Evolutionary conservation across 2,329 filamentous ascomycete genomes (phyloP).

Genomic region (Nakataea oryzae): DNA sequence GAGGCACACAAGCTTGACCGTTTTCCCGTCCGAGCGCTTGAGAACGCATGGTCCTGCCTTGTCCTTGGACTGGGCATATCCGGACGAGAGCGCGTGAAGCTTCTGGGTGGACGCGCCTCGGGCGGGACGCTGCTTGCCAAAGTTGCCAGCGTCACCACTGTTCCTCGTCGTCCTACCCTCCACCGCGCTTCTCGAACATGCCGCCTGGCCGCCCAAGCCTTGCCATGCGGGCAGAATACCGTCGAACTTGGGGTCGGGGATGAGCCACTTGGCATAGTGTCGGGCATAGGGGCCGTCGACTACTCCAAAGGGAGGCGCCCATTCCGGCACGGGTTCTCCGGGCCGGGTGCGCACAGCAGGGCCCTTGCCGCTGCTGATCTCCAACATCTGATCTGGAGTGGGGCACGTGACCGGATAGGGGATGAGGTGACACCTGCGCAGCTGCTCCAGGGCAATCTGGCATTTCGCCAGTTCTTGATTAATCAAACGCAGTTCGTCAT

Average conservation of each 20-base stretch:
- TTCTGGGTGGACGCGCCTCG: slow-evolving; percentile 47
- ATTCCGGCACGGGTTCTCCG: slow-evolving; percentile 58
- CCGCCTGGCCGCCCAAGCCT: slow-evolving; percentile 26
- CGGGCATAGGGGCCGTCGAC: slow-evolving; percentile 85
- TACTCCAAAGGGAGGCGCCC: slow-evolving; percentile 83
- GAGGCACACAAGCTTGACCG: slow-evolving; percentile 82
- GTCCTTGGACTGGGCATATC: slow-evolving; percentile 65
- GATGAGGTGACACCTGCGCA: slow-evolving; percentile 84
- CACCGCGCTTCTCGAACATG: slow-evolving; percentile 32
- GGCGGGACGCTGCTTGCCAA: slow-evolving; percentile 37
- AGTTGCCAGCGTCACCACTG: slow-evolving; percentile 42
- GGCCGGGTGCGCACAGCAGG: slow-evolving; percentile 52
- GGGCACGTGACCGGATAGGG: slow-evolving; percentile 70
- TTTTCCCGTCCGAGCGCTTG: slow-evolving; percentile 74
- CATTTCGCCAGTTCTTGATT: slow-evolving; percentile 96
- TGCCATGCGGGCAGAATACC: slow-evolving; percentile 42
- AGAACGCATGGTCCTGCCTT: slow-evolving; percentile 75
- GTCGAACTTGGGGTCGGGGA: slow-evolving; percentile 81
- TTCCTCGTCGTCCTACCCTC: slow-evolving; percentile 76
- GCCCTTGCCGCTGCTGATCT: slow-evolving; percentile 66
- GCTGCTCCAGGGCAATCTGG: slow-evolving; percentile 83
- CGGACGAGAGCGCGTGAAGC: slow-evolving; percentile 58
- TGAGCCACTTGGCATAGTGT: slow-evolving; percentile 92
- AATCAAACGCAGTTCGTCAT: slow-evolving; percentile 86
- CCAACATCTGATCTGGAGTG: slow-evolving; percentile 55